Base-by-base conservation (phyloP, 495 filamentous ascomycete genomes). In the Penicillium herquei region DNA sequence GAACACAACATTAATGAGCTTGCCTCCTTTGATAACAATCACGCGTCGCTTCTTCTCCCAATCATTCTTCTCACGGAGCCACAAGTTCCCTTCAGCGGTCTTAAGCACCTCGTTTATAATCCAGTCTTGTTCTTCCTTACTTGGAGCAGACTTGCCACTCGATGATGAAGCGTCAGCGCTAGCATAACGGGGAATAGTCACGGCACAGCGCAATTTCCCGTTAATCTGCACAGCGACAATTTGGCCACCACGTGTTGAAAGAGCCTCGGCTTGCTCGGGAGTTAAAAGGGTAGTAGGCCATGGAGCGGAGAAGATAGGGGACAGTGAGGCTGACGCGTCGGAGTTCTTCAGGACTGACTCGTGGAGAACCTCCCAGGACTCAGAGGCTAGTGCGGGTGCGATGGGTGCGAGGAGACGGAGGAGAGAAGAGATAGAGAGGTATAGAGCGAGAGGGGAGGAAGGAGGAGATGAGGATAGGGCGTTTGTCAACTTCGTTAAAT, bases 401-500 rank as follows among this genome's bases (percentile, higher is more conserved):
- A 96, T 82, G 6, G 91, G 91, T 1, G 89, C 86, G 57, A 91
- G 70, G 70, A 96, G 82, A 13, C 81, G 80, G 32, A 95, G 61
- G 18, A 95, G 77, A 21, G 74, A 70, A 14, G 70, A 78, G 44
- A 77, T 47, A 47, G 61, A 67, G 18, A 69, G 68, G 50, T 77
- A 73, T 12, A 70, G 62, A 35, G 70, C 64, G 26, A 63, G 54
- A n/a, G 69, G 66, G 3, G 67, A 69, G 10, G 63, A 68, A 0
- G 66, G 64, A 1, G 70, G 62, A 2, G 75, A 60, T 7, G 70
- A 67, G 50, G 61, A 61, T 7, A 96, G 74, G 3, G 72, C 56
- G 64, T 95, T 93, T 11, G 89, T 91, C 3, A 96, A 78, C 14
- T 80, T 82, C 71, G 87, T 96, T 34, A 96, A 75, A 59, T 91